phyloP scores from a whole-genome alignment of 306 rosid genomes.

The Vigna mungo region DNA sequence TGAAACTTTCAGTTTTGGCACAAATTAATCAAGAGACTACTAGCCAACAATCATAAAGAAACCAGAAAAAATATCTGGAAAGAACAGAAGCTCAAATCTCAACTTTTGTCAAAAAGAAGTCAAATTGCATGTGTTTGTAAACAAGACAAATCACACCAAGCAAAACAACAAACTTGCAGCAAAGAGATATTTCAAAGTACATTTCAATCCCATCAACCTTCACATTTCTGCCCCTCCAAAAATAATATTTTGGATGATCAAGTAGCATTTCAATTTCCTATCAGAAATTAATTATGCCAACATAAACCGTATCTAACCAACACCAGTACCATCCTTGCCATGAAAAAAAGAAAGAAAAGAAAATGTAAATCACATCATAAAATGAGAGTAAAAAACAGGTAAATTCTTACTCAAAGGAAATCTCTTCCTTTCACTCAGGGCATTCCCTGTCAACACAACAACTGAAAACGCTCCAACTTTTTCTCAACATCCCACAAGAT shows the following conservation, averaged over 20 bases:
- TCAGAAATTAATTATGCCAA: neutral
- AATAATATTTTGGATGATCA: neutral
- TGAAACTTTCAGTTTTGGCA: neutral
- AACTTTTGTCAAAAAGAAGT: neutral
- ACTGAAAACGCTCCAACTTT: too few relatives aligned
- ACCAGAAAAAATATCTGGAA: neutral
- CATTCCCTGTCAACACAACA: too few relatives aligned
- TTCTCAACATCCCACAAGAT: too few relatives aligned
- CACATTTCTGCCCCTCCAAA: neutral
- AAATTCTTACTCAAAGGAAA: neutral
- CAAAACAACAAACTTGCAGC: neutral
- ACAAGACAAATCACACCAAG: neutral
- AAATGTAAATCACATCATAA: neutral
- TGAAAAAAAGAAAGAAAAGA: neutral
- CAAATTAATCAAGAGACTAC: neutral
- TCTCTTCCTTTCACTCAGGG: too few relatives aligned
- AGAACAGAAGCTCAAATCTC: conserved; percentile 8
- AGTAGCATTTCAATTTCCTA: neutral
- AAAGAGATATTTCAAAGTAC: neutral
- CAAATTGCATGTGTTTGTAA: neutral
- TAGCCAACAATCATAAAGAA: neutral
- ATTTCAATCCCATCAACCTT: neutral
- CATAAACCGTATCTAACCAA: neutral
- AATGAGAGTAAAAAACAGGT: neutral
- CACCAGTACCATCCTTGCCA: neutral